phyloP scores from a whole-genome alignment of 129 eudicot genomes.

The Chrysanthemum lavandulifolium region DNA sequence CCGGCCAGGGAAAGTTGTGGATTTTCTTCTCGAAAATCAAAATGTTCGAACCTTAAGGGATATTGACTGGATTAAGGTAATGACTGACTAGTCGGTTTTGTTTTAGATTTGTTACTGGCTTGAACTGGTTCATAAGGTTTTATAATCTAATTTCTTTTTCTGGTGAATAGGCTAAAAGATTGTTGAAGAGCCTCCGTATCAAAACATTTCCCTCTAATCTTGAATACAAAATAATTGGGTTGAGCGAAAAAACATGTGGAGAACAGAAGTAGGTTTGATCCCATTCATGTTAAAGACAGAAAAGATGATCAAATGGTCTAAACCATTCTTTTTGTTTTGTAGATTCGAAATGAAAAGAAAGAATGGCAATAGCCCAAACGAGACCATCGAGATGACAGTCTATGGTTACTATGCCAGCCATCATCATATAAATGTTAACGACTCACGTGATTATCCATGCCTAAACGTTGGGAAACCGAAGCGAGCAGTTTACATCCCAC shows the following conservation, averaged over 20 bases:
- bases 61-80: constrained; percentile 80
- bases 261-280: constrained; percentile 53
- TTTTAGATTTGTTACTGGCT: constrained; percentile 8
- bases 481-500: constrained; percentile 69
- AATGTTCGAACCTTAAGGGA: constrained; percentile 47
- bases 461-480: constrained; percentile 81
- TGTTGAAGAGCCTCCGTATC: constrained; percentile 67
- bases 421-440: constrained; percentile 39
- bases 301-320: not conserved
- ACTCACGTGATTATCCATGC: constrained; percentile 74
- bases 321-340: constrained; percentile 2
- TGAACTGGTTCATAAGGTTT: not conserved
- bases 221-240: constrained; percentile 72
- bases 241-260: constrained; percentile 68
- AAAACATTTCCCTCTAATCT: constrained; percentile 51
- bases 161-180: constrained; percentile 63
- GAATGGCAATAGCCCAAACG: constrained; percentile 32
- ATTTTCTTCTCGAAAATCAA: constrained; percentile 71
- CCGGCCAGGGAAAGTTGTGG: constrained; percentile 75
- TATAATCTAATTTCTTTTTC: not conserved
- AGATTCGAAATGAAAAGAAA: constrained; percentile 61
- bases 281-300: not conserved
- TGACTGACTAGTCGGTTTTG: not conserved
- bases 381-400: constrained; percentile 49
- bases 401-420: constrained; percentile 60